phyloP scores from a whole-genome alignment of 176 grass and related monocot species.

The Zoysia pacifica region DNA sequence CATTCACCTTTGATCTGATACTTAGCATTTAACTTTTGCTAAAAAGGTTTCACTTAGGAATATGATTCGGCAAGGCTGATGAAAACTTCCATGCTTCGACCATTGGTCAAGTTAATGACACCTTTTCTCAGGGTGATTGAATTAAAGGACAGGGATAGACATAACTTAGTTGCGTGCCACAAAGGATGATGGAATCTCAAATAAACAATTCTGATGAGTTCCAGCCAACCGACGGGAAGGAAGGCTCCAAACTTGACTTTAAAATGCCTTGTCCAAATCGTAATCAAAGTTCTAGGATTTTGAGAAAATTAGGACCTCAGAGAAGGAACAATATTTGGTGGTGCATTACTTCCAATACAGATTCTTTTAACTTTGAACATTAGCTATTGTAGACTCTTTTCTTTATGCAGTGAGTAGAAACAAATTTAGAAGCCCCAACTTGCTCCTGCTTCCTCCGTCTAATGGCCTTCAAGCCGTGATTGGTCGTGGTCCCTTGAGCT shows the following conservation, averaged over 20 bases:
- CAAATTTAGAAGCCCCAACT: conserved; percentile 50
- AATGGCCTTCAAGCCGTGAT: conserved; percentile 29
- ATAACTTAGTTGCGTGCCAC: neutral
- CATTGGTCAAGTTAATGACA: conserved; percentile 28
- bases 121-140: conserved; percentile 27
- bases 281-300: conserved; percentile 32
- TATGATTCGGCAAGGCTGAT: conserved; percentile 24
- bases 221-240: conserved; percentile 40
- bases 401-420: conserved; percentile 41
- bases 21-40: conserved; percentile 13
- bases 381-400: conserved; percentile 47
- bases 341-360: conserved; percentile 17
- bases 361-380: conserved; percentile 34
- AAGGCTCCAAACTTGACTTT: conserved; percentile 37
- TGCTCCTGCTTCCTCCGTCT: conserved; percentile 35
- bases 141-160: conserved; percentile 39
- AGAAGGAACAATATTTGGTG: conserved; percentile 36
- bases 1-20: conserved; percentile 7
- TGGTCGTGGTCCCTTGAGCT: conserved; percentile 9
- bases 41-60: conserved; percentile 13
- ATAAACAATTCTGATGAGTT: conserved; percentile 38
- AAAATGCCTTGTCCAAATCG: conserved; percentile 51
- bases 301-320: conserved; percentile 30
- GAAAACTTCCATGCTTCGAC: conserved; percentile 22
- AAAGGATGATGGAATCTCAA: conserved; percentile 42